A percentile compares a stretch with the other conserved stretches of the same genome.
Conservation (phyloP, 768 basidiomycete genomes). For the Boletus rubropictus region DNA sequence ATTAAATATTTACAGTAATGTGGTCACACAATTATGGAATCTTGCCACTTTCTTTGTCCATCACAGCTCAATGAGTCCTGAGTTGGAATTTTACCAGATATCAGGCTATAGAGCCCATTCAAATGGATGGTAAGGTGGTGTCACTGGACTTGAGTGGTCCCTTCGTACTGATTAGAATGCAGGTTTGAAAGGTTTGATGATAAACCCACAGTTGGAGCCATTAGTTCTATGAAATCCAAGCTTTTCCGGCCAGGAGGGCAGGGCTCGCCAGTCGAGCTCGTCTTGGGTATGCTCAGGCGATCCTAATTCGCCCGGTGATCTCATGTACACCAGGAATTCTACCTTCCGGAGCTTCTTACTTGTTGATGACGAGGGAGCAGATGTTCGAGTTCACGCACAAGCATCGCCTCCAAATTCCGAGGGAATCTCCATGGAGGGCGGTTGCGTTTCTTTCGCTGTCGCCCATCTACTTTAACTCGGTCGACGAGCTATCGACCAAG, state of each 20-base stretch:
- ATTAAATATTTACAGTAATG: no score
- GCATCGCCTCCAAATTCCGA: constrained; percentile 14
- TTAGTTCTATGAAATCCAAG: constrained; percentile 28
- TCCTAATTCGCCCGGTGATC: neutral
- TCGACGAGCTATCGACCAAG: constrained; percentile 34
- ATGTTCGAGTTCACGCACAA: constrained; percentile 18
- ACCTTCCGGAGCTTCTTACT: constrained; percentile 39
- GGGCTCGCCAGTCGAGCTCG: constrained; percentile 35
- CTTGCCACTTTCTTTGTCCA: neutral
- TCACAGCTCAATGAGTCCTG: constrained; percentile 6
- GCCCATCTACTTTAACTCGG: constrained; percentile 38
- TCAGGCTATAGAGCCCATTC: constrained; percentile 27
- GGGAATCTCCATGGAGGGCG: constrained; percentile 8
- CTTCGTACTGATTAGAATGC: neutral
- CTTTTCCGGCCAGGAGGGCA: constrained; percentile 24
- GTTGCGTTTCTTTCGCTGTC: constrained; percentile 42
- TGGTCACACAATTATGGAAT: no score
- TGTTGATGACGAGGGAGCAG: constrained; percentile 37
- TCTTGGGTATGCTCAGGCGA: constrained; percentile 34
- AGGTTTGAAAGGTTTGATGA: constrained; percentile 34
- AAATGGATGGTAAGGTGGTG: constrained; percentile 20
- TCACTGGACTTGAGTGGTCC: neutral
- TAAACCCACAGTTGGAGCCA: constrained; percentile 27
- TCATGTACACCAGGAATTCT: constrained; percentile 35
- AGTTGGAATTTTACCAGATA: constrained; percentile 26